These are phyloP conservation scores for Hibiscus trionum DNA, from an alignment of 345 rosid species.

Conservation along the genomic window DNA sequence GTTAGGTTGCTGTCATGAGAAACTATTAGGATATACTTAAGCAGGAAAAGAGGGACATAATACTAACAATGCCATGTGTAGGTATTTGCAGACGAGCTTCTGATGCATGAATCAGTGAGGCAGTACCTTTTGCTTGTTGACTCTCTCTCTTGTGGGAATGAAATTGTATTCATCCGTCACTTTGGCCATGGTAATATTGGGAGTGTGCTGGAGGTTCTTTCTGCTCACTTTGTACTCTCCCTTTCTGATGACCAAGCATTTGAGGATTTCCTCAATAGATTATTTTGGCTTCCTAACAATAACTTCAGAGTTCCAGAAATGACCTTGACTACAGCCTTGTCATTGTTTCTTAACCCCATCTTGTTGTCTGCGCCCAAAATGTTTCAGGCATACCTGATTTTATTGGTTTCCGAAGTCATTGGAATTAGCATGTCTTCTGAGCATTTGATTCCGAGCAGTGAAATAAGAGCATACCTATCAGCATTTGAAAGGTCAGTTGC, in stretches of 20 bases:
- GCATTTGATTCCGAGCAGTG: slow-evolving; percentile 24
- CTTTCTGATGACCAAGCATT: slow-evolving; percentile 23
- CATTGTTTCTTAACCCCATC: slow-evolving; percentile 54
- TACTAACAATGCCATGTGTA: too few species aligned
- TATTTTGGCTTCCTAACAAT: slow-evolving; percentile 38
- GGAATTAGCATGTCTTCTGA: slow-evolving; percentile 27
- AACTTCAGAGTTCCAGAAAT: slow-evolving; percentile 15
- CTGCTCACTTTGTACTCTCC: too few species aligned
- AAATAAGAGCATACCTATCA: slow-evolving; percentile 26
- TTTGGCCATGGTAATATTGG: neutral
- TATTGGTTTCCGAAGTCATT: slow-evolving; percentile 54
- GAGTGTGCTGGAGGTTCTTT: too few species aligned
- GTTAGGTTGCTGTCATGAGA: neutral
- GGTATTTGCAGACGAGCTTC: slow-evolving; percentile 48
- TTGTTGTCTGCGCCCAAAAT: slow-evolving; percentile 60
- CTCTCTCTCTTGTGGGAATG: slow-evolving; percentile 32
- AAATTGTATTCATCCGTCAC: slow-evolving; percentile 31
- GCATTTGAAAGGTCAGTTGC: slow-evolving; percentile 66
- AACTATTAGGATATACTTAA: neutral
- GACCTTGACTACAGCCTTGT: slow-evolving; percentile 27
- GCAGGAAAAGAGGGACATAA: too few species aligned
- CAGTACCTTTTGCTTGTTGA: slow-evolving; percentile 37
- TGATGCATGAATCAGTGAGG: slow-evolving; percentile 44
- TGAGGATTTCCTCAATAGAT: slow-evolving; percentile 36
- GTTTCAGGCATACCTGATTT: slow-evolving; percentile 52